Conservation (phyloP, 768 basidiomycete species). For the Hypholoma fasciculare region DNA sequence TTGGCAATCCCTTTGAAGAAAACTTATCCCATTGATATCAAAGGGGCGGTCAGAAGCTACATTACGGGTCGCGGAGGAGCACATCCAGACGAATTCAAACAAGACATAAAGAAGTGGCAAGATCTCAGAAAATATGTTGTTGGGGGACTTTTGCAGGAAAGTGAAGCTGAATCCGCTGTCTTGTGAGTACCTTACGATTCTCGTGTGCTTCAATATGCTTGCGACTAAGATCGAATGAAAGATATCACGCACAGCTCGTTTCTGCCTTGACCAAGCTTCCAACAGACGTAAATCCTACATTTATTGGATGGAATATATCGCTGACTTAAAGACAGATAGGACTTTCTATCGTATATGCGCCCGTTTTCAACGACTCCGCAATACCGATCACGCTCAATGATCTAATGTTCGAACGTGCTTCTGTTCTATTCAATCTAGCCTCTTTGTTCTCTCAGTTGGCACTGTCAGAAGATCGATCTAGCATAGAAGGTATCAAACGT, state of each 20-base stretch:
- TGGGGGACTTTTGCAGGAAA: slow-evolving; percentile 52
- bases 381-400: slow-evolving; percentile 67
- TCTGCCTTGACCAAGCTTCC: slow-evolving; percentile 87
- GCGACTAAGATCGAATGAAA: slow-evolving; percentile 29
- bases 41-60: slow-evolving; percentile 58
- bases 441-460: slow-evolving; percentile 86
- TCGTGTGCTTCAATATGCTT: neutral
- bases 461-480: slow-evolving; percentile 65
- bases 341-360: slow-evolving; percentile 71
- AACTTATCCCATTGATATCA: slow-evolving; percentile 57
- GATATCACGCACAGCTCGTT: slow-evolving; percentile 90
- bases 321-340: slow-evolving; percentile 50
- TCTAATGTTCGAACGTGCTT: slow-evolving; percentile 80
- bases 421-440: slow-evolving; percentile 83
- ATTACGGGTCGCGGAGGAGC: slow-evolving; percentile 66
- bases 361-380: slow-evolving; percentile 60
- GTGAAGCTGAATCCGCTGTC: slow-evolving; percentile 50
- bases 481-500: slow-evolving; percentile 80
- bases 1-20: slow-evolving; percentile 75
- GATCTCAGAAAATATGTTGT: slow-evolving; percentile 58
- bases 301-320: slow-evolving; percentile 2
- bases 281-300: slow-evolving; percentile 51
- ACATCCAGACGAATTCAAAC: slow-evolving; percentile 83
- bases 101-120: slow-evolving; percentile 76
- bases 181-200: slow-evolving; percentile 45